Percentiles rank a stretch among this genome's conserved stretches.
Evolutionary conservation across 805 yeast genomes (phyloP).

Genomic region (Saturnispora hagleri): DNA sequence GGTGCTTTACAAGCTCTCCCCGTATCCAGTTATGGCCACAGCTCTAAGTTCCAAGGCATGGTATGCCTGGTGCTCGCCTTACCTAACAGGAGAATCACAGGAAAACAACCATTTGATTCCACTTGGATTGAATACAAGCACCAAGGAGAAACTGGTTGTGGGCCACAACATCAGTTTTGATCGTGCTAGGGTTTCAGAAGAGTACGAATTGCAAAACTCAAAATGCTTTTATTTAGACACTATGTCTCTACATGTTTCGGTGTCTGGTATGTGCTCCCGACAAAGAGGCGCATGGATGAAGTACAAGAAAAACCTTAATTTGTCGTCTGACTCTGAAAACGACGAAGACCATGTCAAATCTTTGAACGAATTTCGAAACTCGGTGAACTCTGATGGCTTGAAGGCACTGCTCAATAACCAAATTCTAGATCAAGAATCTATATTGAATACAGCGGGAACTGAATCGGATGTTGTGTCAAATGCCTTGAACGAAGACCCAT

Average conservation of each 20-base stretch:
- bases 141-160: slow-evolving; percentile 39
- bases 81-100: slow-evolving; percentile 46
- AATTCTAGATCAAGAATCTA: slow-evolving; percentile 23
- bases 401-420: slow-evolving; percentile 23
- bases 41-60: slow-evolving; percentile 73
- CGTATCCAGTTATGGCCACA: slow-evolving; percentile 71
- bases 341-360: slow-evolving; percentile 13
- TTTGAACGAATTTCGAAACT: slow-evolving; percentile 16
- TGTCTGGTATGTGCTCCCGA: slow-evolving; percentile 85
- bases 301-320: slow-evolving; percentile 35
- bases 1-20: slow-evolving; percentile 64
- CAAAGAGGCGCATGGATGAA: slow-evolving; percentile 75
- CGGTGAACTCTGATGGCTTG: slow-evolving; percentile 19
- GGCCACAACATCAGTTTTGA: slow-evolving; percentile 93
- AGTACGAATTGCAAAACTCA: slow-evolving; percentile 58
- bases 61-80: slow-evolving; percentile 95
- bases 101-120: slow-evolving; percentile 64
- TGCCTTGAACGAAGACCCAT: slow-evolving; percentile 56
- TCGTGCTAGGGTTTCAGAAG: slow-evolving; percentile 78
- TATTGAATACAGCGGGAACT: slow-evolving; percentile 17
- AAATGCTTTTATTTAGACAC: slow-evolving; percentile 82
- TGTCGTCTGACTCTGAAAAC: slow-evolving; percentile 10
- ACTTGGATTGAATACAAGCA: slow-evolving; percentile 36
- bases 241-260: slow-evolving; percentile 86
- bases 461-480: slow-evolving; percentile 11